Conservation (phyloP, 2,329 filamentous ascomycete genomes). For the Clonostachys rosea region DNA sequence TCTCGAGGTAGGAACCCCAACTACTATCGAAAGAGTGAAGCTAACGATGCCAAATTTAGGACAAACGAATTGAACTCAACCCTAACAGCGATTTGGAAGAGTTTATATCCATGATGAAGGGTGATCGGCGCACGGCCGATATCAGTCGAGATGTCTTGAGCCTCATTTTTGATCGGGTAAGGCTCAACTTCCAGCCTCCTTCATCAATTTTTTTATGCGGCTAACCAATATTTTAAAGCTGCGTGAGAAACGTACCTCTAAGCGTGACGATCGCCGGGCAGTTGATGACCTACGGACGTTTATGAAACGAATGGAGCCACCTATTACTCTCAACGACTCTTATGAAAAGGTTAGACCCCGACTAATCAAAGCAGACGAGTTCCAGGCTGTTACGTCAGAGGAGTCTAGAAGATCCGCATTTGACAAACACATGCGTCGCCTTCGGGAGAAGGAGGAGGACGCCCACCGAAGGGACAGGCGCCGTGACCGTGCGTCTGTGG, state of each 20-base stretch:
- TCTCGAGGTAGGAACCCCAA: constrained; percentile 62
- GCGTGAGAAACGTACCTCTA: constrained; percentile 80
- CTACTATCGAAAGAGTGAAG: background rate
- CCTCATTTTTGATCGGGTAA: constrained; percentile 78
- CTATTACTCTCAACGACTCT: constrained; percentile 70
- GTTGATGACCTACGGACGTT: constrained; percentile 79
- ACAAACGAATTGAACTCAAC: constrained; percentile 88
- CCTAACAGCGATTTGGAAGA: constrained; percentile 84
- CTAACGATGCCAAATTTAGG: constrained; percentile 39
- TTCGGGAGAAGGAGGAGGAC: constrained; percentile 90
- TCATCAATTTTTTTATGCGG: too few species aligned
- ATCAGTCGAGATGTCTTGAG: constrained; percentile 75
- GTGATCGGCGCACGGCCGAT: constrained; percentile 83
- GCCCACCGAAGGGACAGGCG: constrained; percentile 62
- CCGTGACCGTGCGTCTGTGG: constrained; percentile 48
- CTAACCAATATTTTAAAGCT: constrained; percentile 41
- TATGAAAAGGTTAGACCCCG: constrained; percentile 85
- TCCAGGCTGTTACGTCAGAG: constrained; percentile 75
- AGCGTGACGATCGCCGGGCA: constrained; percentile 80
- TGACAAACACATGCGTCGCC: constrained; percentile 83
- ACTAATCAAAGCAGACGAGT: constrained; percentile 79
- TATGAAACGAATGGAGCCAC: constrained; percentile 87
- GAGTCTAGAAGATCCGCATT: constrained; percentile 80
- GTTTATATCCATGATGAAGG: constrained; percentile 76
- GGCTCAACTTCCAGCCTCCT: constrained; percentile 13